Base-by-base conservation (phyloP, 371 early-diverging fungal species). In the Nosema muscidifuracis region DNA sequence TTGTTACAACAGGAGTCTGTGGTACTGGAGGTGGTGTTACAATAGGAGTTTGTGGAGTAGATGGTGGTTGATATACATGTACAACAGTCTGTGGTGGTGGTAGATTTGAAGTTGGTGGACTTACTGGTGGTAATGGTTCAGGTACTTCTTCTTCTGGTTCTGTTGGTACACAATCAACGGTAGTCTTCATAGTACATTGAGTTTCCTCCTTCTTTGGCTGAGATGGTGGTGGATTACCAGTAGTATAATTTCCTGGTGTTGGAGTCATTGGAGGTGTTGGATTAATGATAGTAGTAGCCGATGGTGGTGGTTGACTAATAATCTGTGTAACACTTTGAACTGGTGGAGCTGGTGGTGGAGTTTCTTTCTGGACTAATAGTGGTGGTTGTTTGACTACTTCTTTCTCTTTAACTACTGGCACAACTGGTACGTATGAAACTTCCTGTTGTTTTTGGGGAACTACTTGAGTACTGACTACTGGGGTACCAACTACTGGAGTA, bases 161-260 rank as follows among this genome's bases (percentile, higher is more conserved):
- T 13, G 42, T 24, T n/a, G 62, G 62, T 42, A 20, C 44, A 62
- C 62, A 62, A 40, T 62, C 62, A 18, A 62, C n/a, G 1, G 4
- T 42, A 38, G 9, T 18, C 15, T 31, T 43, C 2, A 42, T 20
- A 40, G 40, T 62, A 62, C 62, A 62, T 20, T 62, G 62, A 31
- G 38, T 40, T 62, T 62, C 62, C 20, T 62, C 4, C 22, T 42
- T 42, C 24, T 7, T 6, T 42, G 62, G 62, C 42, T 24, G 40
- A 34, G 20, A 2, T 2, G 60, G 15, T 40, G 9, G 22, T 26
- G 62, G 15, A 9, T 2, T 3, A 3, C 9, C 36, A 36, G 40
- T 7, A 20, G 62, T 40, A 26, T 22, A 2, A 62, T 1, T 7
- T 40, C 3, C 18, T 2, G 42, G 40, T 2, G 40, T n/a, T 34